Percentiles rank a stretch among this genome's conserved stretches.
Conservation (phyloP, 495 filamentous ascomycete species). For the Halenospora varia region DNA sequence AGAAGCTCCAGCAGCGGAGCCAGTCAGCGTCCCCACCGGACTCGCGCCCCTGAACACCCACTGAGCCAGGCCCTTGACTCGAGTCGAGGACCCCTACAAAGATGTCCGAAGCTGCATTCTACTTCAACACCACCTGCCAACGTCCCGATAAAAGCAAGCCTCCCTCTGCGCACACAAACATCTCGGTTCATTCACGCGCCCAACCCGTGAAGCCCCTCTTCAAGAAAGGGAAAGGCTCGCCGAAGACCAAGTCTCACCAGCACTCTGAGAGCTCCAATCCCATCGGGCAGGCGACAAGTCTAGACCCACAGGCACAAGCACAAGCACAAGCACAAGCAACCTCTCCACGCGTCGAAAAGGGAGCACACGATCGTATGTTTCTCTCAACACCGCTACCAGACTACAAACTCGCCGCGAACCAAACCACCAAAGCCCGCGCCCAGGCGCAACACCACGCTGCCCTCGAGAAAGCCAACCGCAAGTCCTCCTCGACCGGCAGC, state of each 20-base stretch:
- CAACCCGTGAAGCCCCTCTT: constrained; percentile 5
- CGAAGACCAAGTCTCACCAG: not conserved
- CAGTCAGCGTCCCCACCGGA: not conserved
- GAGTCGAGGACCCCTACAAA: constrained; percentile 6
- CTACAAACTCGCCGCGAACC: constrained; percentile 25
- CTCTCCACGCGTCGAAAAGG: not conserved
- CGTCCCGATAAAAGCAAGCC: constrained; percentile 8
- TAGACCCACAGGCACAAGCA: not conserved
- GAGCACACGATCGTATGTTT: constrained; percentile 21
- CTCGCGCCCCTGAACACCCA: not conserved
- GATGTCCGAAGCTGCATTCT: constrained; percentile 21
- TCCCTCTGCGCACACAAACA: constrained; percentile 11
- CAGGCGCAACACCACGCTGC: constrained; percentile 12
- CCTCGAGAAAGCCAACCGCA: constrained; percentile 1
- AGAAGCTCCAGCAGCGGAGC: not conserved
- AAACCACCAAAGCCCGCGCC: constrained; percentile 21
- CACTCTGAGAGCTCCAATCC: not conserved
- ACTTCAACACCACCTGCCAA: constrained; percentile 14
- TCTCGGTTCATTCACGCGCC: not conserved
- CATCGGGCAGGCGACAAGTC: not conserved
- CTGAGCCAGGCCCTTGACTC: not conserved
- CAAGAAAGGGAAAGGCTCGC: not conserved
- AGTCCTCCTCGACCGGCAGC: constrained; percentile 16
- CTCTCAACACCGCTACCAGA: constrained; percentile 24
- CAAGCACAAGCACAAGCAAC: not conserved